Percentiles rank a stretch among this genome's conserved stretches.
Conservation (phyloP, 139 green algal species). For the Chlorella sp. region DNA sequence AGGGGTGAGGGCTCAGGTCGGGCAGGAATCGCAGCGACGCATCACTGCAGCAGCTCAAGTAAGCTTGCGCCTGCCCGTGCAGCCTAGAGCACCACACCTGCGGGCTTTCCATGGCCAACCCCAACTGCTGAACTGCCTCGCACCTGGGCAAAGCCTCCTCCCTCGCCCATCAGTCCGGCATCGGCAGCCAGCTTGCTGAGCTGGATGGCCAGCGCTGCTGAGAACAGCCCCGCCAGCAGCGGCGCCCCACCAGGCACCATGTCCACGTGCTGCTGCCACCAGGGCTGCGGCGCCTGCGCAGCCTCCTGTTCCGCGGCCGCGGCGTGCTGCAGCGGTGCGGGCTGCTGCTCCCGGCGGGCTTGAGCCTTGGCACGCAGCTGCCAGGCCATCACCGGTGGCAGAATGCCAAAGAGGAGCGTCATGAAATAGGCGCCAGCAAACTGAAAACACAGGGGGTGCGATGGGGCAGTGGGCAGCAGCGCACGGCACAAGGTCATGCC, state of each 20-base stretch:
- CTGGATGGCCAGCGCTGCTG: conserved; percentile 32
- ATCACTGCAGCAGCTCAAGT: no score
- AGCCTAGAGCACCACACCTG: no score
- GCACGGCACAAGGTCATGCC: neutral
- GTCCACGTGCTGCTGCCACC: conserved; percentile 20
- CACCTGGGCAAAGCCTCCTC: no score
- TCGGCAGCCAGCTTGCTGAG: conserved; percentile 37
- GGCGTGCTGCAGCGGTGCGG: neutral
- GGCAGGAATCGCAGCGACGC: no score
- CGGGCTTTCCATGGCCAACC: no score
- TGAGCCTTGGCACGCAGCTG: conserved; percentile 31
- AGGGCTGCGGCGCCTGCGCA: neutral
- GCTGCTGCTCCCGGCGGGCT: neutral
- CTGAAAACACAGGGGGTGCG: neutral
- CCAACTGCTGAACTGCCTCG: no score
- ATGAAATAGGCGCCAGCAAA: conserved; percentile 55
- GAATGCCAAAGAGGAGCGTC: conserved; percentile 71
- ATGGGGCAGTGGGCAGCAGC: neutral
- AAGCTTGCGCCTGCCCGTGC: no score
- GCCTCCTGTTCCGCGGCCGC: no score
- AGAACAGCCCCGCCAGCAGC: conserved; percentile 43
- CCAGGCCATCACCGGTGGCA: conserved; percentile 76
- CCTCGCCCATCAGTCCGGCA: neutral
- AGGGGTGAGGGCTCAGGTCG: no score
- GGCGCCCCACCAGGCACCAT: conserved; percentile 50